Base-by-base conservation (phyloP, 2,329 filamentous ascomycete genomes). In the Cladosporium phlei region DNA sequence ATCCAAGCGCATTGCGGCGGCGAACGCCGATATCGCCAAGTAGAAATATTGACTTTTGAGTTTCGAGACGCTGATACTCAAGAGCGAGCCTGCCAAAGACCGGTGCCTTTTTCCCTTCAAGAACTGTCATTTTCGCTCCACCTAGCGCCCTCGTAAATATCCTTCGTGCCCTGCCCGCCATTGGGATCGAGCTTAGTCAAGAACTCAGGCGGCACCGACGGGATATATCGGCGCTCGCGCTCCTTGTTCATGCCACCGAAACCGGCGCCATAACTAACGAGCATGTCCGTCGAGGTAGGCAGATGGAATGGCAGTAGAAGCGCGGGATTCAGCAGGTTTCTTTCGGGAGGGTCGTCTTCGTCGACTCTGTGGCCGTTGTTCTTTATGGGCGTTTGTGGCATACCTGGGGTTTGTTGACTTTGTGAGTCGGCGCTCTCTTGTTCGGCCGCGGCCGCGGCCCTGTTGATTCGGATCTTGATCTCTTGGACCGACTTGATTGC, bases 281-380 rank as follows among this genome's bases (percentile, higher is more conserved):
- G 77, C 93, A 98, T 98, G 66, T 98, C 93, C 20, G 90, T 97
- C 48, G 88, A 93, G 1, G 91, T 95, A 1, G 93, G 93, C 21
- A 98, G 74, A n/a, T 86, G 85, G 64, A 98, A 98, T 0, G 93
- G 93, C 20, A 98, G 77, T 78, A 96, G 95, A 50, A 95, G 74
- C 2, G 90, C 86, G 3, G 91, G 88, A 60, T 97, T 90, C 44
- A 97, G 69, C 33, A 96, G 80, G 27, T 96, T 74, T 50, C 86
- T 78, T 55, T 87, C 80, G 0, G 85, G 85, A 11, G 82, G 74
- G 50, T 87, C 83, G 34, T 85, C 81, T 14, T 84, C 80, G 12
- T 83, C 80, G 17, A 21, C 3, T 39, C 14, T 55, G 55, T 32
- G 56, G 51, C 57, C 56, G 25, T 59, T 55, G 10, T 46, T 34